phyloP scores from a whole-genome alignment of 2,329 filamentous ascomycete species.

The Aureobasidium sp. region DNA sequence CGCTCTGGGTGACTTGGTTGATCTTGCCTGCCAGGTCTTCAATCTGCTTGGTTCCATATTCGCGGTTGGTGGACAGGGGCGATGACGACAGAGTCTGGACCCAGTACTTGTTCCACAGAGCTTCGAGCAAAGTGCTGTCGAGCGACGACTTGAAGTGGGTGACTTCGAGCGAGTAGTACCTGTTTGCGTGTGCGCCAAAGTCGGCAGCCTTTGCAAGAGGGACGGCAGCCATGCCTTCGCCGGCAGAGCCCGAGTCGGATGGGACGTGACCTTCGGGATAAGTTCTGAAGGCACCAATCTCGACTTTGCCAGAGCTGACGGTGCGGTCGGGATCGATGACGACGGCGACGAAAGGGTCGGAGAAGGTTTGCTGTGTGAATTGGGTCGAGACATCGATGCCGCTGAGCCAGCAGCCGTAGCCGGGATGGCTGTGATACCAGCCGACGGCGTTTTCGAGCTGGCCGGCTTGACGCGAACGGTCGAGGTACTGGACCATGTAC shows the following conservation, averaged over 20 bases:
- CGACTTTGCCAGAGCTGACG: conserved; percentile 88
- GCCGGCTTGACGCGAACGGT: conserved; percentile 66
- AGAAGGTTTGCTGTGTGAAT: conserved; percentile 72
- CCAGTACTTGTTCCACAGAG: conserved; percentile 99
- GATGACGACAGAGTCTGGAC: conserved; percentile 90
- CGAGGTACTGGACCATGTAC: conserved; percentile 85
- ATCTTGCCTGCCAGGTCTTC: conserved; percentile 80
- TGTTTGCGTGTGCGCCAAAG: conserved; percentile 84
- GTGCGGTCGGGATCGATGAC: conserved; percentile 96
- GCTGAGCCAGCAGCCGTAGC: conserved; percentile 95
- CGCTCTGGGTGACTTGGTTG: conserved; percentile 35
- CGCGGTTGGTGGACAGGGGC: conserved; percentile 83
- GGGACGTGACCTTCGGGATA: conserved; percentile 69
- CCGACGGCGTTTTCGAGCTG: conserved; percentile 87
- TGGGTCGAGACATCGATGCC: conserved; percentile 94
- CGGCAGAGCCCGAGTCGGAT: conserved; percentile 31
- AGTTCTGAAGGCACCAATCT: conserved; percentile 94
- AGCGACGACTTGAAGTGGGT: conserved; percentile 92
- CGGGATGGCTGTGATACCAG: conserved; percentile 97
- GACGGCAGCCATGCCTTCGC: conserved; percentile 61
- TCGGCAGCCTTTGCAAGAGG: conserved; percentile 92
- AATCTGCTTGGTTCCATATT: conserved; percentile 90
- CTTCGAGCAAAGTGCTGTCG: conserved; percentile 76
- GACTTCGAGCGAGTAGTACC: conserved; percentile 87
- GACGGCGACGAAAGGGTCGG: conserved; percentile 88